Percentiles rank a stretch among this genome's conserved stretches.
phyloP scores from a whole-genome alignment of 495 filamentous ascomycete genomes.

The Thozetella sp. region DNA sequence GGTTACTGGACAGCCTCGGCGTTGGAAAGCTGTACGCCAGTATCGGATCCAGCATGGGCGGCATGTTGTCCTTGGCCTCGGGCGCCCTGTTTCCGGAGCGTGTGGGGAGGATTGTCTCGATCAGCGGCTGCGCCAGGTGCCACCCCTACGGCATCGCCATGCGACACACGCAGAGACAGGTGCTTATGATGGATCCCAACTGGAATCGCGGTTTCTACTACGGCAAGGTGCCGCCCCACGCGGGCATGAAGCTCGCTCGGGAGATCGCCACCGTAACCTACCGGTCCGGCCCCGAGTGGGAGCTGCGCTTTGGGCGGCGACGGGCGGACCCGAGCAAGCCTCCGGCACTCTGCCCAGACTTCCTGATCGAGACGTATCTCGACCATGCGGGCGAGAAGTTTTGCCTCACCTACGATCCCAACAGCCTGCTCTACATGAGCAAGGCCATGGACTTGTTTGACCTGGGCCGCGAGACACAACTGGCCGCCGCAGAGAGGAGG shows the following conservation, averaged over 20 bases:
- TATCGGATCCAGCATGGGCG: constrained; percentile 96
- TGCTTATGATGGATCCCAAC: constrained; percentile 97
- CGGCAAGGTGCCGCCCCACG: constrained; percentile 82
- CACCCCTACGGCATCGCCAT: constrained; percentile 99
- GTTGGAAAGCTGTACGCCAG: constrained; percentile 86
- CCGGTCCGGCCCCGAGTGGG: constrained; percentile 96
- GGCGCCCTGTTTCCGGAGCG: constrained; percentile 85
- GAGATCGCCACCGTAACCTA: constrained; percentile 99
- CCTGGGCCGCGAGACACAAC: constrained; percentile 70
- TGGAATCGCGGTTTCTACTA: constrained; percentile 99
- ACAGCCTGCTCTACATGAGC: constrained; percentile 93
- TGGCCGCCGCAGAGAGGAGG: constrained; percentile 36
- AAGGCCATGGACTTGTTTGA: constrained; percentile 99
- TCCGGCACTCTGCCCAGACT: constrained; percentile 93
- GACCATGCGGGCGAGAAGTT: constrained; percentile 99
- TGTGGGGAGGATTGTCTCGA: constrained; percentile 80
- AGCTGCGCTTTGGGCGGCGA: constrained; percentile 87
- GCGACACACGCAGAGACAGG: constrained; percentile 97
- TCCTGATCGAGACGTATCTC: constrained; percentile 97
- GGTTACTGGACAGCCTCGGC: constrained; percentile 78
- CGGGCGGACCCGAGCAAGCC: constrained; percentile 84
- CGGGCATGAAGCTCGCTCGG: constrained; percentile 95
- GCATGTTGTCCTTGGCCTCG: constrained; percentile 94
- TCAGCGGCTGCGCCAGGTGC: constrained; percentile 91
- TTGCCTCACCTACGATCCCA: constrained; percentile 96